Evolutionary conservation across 495 filamentous ascomycete species (phyloP), one percentile per base, ranked within the genome.

Genomic region (Penicillium maclennaniae): DNA sequence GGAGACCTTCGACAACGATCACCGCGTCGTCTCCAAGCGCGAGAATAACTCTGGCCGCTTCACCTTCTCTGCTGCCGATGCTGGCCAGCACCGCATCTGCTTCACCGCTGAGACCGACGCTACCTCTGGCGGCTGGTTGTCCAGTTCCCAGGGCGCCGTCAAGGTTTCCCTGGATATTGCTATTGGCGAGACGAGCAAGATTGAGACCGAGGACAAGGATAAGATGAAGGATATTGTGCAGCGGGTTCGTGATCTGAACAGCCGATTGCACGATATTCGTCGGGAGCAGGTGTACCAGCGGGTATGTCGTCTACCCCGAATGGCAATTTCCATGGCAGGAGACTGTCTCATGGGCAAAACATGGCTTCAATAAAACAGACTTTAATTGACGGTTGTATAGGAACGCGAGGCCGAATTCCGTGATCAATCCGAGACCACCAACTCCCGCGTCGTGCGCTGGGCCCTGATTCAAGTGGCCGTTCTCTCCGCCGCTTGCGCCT

Each of bases 341-440:
- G 31, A 34, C 31, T 34, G 31, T 34, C 31, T 14, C 8, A 34
- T 34, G 31, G 31, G 31, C 5, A 10, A 14, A 1, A 1, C 14
- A 12, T 34, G 31, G 31, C 10, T 14, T 12, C n/a, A 8, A 31
- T 34, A 34, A 12, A 12, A 34, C 31, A 10, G 15, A 12, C 3
- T 27, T n/a, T 46, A 44, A 46, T 21, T 51, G 50, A 16, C 53
- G 43, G 43, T 50, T 5, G 26, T 36, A 36, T 54, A 97, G 92
- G 93, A 97, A 80, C 89, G 95, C 45, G 93, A 98, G 69, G 89
- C 91, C 59, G 93, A 97, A 66, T 98, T 98, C 82, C 81, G 93
- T 69, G 93, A 98, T 70, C 93, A 97, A 65, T 96, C 90, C 45
- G 93, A 98, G 69, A 78, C 82, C 40, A 97, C 92, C 49, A 98